phyloP scores from a whole-genome alignment of 257 asterid species.

The Oldenlandia corymbosa region DNA sequence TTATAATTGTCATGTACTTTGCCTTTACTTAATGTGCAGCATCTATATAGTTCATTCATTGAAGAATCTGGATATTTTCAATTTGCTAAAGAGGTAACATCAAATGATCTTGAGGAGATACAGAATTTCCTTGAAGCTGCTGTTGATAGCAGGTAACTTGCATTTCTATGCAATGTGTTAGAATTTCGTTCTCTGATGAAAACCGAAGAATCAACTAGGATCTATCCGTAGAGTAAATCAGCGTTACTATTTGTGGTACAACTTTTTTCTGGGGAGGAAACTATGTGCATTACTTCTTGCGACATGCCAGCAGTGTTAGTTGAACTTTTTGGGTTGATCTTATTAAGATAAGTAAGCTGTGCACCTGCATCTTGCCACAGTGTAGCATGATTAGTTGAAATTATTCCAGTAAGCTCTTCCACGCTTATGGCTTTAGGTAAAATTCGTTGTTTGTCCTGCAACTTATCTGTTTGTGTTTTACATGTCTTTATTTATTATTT shows the following conservation, averaged over 20 bases:
- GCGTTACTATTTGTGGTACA: no score
- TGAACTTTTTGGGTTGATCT: neutral
- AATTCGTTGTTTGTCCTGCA: no score
- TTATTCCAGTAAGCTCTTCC: no score
- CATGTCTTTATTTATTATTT: neutral
- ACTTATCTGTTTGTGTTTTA: neutral
- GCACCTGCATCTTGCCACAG: no score
- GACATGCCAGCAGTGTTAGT: neutral
- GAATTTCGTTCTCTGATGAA: neutral
- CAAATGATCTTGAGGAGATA: constrained; percentile 92
- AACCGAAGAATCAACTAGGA: neutral
- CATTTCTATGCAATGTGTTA: constrained; percentile 8
- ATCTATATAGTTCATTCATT: constrained; percentile 75
- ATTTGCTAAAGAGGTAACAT: constrained; percentile 76
- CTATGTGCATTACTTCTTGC: neutral
- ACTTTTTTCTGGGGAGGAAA: neutral
- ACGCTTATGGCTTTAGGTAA: neutral
- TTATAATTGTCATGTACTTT: constrained; percentile 14
- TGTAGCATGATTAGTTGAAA: no score
- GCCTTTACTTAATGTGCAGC: constrained; percentile 44
- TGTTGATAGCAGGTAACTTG: constrained; percentile 62
- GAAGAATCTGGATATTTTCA: constrained; percentile 74
- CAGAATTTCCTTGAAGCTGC: constrained; percentile 86
- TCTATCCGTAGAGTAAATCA: neutral
- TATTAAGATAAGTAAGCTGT: no score